Conservation (phyloP, 148 eudicot genomes). For the Rhododendron ferrugineum region DNA sequence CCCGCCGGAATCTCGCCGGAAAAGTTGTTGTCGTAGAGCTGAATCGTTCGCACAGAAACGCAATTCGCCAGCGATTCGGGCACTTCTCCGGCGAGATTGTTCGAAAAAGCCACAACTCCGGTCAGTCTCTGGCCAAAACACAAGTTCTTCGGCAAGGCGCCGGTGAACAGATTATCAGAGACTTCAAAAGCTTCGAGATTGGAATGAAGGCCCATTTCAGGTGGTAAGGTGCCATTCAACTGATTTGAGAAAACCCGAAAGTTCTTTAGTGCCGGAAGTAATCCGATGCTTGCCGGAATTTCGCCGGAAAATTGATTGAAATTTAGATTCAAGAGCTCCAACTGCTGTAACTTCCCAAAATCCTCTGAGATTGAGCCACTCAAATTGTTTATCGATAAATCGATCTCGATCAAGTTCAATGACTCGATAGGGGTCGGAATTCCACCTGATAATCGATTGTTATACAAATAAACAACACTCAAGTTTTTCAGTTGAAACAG, state of each 20-base stretch:
- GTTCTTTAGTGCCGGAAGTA: conserved; percentile 20
- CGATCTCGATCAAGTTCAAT: conserved; percentile 32
- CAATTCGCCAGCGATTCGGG: conserved; percentile 48
- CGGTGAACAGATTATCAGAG: conserved; percentile 36
- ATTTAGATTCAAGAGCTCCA: conserved; percentile 30
- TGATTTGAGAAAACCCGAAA: conserved; percentile 35
- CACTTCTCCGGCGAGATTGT: conserved; percentile 42
- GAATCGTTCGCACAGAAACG: conserved; percentile 18
- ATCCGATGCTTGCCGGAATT: conserved; percentile 35
- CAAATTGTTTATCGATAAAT: conserved; percentile 35
- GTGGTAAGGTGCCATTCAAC: conserved; percentile 44
- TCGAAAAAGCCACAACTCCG: conserved; percentile 45
- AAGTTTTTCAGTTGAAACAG: conserved; percentile 57
- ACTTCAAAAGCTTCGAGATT: conserved; percentile 39
- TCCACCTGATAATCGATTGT: conserved; percentile 43
- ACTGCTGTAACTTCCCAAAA: conserved; percentile 28
- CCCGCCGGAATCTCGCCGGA: conserved; percentile 52
- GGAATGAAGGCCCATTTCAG: conserved; percentile 50
- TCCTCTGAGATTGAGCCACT: conserved; percentile 42
- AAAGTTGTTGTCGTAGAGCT: conserved; percentile 35
- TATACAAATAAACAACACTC: conserved; percentile 32
- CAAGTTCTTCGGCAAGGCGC: conserved; percentile 47
- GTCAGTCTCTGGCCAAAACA: conserved; percentile 27
- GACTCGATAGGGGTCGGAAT: conserved; percentile 45
- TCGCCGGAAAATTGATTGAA: conserved; percentile 35